Conservation (phyloP, 306 rosid species). For the Lagenaria siceraria region DNA sequence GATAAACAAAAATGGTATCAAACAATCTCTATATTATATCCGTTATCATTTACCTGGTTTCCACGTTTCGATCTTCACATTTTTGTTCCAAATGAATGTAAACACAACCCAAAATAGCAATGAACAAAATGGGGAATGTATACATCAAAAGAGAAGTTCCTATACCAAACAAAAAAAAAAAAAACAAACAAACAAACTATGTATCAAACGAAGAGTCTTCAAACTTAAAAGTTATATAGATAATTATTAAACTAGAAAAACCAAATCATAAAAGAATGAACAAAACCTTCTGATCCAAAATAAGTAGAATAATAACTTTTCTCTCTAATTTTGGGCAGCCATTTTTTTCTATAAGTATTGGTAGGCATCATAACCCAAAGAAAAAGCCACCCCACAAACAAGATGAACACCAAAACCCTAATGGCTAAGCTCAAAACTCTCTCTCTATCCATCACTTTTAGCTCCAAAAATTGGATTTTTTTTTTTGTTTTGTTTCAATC, state of each 20-base stretch:
- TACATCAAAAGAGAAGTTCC: conserved; percentile 30
- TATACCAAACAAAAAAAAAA: conserved; percentile 4
- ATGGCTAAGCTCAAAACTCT: conserved; percentile 12
- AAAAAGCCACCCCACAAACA: conserved; percentile 33
- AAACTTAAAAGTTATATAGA: background rate
- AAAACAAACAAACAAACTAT: too few species aligned
- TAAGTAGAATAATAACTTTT: conserved; percentile 17
- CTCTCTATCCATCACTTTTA: background rate
- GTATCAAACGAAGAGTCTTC: background rate
- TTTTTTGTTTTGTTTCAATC: background rate
- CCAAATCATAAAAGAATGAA: background rate
- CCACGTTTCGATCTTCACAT: conserved; percentile 4
- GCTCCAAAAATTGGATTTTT: background rate
- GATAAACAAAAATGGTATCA: background rate
- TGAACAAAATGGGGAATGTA: conserved; percentile 46
- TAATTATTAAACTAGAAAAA: too few species aligned
- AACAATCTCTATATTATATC: background rate
- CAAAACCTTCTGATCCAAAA: conserved; percentile 49
- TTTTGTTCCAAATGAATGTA: conserved; percentile 38
- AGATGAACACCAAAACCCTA: conserved; percentile 21
- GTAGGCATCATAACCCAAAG: conserved; percentile 58
- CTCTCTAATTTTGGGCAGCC: conserved; percentile 20
- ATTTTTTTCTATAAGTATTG: conserved; percentile 19
- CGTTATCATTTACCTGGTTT: background rate
- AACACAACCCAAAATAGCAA: conserved; percentile 51